Evolutionary conservation across 1,284 basidiomycete genomes (phyloP).

Genomic region (Neonothopanus nambi): DNA sequence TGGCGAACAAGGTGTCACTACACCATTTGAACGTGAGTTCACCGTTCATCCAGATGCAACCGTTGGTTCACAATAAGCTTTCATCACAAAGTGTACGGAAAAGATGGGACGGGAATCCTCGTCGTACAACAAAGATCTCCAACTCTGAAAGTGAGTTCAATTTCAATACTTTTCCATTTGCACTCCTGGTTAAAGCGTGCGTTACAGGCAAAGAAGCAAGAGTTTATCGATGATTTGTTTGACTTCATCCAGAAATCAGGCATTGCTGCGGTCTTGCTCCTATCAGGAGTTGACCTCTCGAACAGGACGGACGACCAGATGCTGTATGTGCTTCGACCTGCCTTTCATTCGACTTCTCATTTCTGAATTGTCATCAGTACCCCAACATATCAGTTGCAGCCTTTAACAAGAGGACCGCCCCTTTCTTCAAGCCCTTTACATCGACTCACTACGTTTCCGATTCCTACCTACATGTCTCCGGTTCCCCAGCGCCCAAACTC

Average conservation of each 20-base stretch:
- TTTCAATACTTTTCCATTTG: neutral
- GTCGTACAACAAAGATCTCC: conserved; percentile 79
- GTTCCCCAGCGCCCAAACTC: conserved; percentile 34
- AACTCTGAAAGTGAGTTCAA: conserved; percentile 57
- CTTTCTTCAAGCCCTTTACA: conserved; percentile 40
- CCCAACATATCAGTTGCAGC: conserved; percentile 58
- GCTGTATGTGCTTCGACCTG: conserved; percentile 47
- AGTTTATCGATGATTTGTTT: conserved; percentile 59
- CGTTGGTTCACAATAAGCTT: neutral
- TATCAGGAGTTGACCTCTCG: conserved; percentile 74
- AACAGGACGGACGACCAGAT: conserved; percentile 77
- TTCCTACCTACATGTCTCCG: conserved; percentile 53
- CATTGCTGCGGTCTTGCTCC: conserved; percentile 55
- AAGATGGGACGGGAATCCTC: conserved; percentile 44
- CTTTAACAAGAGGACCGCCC: conserved; percentile 37
- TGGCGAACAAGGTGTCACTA: conserved; percentile 57
- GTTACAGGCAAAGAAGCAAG: conserved; percentile 66
- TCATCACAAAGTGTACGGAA: conserved; percentile 59
- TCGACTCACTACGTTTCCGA: conserved; percentile 41
- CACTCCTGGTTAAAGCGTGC: neutral
- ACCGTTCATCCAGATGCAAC: conserved; percentile 7
- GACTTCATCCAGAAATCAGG: conserved; percentile 52
- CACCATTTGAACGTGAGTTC: conserved; percentile 70
- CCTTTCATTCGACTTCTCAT: conserved; percentile 5
- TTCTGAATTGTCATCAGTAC: conserved; percentile 41